Conservation (phyloP, 768 basidiomycete species). For the Auricularia auricula-judae region DNA sequence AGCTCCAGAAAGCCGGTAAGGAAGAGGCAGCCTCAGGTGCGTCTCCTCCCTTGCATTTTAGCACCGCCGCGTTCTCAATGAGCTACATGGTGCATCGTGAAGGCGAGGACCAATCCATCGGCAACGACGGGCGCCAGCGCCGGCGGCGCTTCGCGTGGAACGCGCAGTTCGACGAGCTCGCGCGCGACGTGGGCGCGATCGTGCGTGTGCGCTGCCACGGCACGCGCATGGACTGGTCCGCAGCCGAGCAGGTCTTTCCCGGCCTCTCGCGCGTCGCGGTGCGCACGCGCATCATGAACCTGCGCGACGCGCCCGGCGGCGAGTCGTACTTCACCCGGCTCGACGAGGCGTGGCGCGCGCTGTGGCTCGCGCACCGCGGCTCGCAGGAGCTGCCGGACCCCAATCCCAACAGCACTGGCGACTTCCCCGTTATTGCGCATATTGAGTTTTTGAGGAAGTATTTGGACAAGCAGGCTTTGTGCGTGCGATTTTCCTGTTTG, state of each 20-base stretch:
- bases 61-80: no score
- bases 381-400: conserved; percentile 59
- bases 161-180: conserved; percentile 77
- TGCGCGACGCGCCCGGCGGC: conserved; percentile 51
- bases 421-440: conserved; percentile 77
- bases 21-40: conserved; percentile 4
- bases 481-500: conserved; percentile 5
- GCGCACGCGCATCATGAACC: conserved; percentile 51
- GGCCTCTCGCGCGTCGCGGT: conserved; percentile 63
- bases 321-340: conserved; percentile 69
- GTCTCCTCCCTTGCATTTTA: background rate
- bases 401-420: conserved; percentile 49
- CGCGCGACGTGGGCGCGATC: conserved; percentile 74
- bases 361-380: conserved; percentile 66
- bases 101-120: background rate
- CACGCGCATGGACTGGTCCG: conserved; percentile 55
- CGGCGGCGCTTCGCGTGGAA: conserved; percentile 72
- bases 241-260: conserved; percentile 71
- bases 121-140: conserved; percentile 25
- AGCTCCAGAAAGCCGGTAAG: conserved; percentile 21
- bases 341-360: conserved; percentile 69
- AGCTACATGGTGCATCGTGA: background rate
- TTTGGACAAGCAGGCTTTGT: conserved; percentile 83
- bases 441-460: conserved; percentile 69
- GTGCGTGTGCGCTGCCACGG: conserved; percentile 62